These are phyloP conservation scores for Drosera capensis DNA, from an alignment of 148 eudicot species.

Conservation along the genomic window DNA sequence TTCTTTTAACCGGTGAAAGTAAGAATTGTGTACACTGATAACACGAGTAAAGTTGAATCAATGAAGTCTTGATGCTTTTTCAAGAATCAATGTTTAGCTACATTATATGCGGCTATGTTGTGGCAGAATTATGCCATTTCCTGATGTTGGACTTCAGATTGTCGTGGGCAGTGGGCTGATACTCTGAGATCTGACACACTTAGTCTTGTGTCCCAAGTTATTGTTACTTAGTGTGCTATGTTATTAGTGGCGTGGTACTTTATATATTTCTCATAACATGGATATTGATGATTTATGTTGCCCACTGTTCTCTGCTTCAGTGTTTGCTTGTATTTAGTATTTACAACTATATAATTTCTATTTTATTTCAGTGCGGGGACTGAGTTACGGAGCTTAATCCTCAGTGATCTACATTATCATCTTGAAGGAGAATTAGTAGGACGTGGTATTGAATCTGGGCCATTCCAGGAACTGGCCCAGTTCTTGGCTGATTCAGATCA, in stretches of 20 bases:
- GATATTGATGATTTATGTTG: not conserved
- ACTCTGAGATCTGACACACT: too few relatives aligned
- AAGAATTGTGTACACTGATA: too few relatives aligned
- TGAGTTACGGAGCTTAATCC: conserved; percentile 44
- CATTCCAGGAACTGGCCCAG: conserved; percentile 71
- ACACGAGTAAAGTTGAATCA: too few relatives aligned
- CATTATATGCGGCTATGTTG: too few relatives aligned
- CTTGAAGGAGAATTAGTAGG: conserved; percentile 96
- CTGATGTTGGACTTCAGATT: not conserved
- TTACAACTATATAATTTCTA: too few relatives aligned
- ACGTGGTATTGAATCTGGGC: conserved; percentile 56
- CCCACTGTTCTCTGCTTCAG: not conserved
- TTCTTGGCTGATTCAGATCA: conserved; percentile 37
- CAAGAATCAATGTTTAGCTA: too few relatives aligned
- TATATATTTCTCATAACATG: too few relatives aligned
- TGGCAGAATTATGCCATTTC: not conserved
- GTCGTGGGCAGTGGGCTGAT: not conserved
- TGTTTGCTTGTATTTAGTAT: not conserved
- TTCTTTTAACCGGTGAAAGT: too few relatives aligned
- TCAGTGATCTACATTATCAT: conserved; percentile 82
- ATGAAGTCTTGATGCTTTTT: too few relatives aligned
- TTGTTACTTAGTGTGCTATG: too few relatives aligned
- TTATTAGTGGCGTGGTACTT: too few relatives aligned
- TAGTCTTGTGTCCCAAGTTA: too few relatives aligned
- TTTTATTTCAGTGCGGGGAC: conserved; percentile 53